These are phyloP conservation scores for Hsuehochloa calcarea DNA, from an alignment of 176 grass and related monocot species.

Conservation along the genomic window DNA sequence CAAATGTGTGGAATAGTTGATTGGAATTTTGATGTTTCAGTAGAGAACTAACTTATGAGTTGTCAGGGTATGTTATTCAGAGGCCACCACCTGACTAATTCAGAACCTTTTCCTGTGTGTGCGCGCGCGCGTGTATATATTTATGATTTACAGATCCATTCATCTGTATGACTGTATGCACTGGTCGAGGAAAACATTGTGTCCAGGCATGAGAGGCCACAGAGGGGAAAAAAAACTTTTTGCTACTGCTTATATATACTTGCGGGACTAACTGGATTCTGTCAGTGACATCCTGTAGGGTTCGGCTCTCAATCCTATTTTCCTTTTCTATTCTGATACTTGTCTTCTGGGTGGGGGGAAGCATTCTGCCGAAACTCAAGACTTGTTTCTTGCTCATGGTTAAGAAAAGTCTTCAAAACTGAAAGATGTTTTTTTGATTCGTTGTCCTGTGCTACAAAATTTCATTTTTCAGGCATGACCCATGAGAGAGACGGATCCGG, in stretches of 20 bases:
- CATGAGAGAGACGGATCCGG: not conserved
- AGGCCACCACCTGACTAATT: constrained; percentile 24
- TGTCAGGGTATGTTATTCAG: constrained; percentile 26
- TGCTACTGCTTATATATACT: no score
- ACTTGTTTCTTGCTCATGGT: no score
- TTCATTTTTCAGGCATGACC: not conserved
- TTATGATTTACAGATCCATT: not conserved
- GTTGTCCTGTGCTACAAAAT: not conserved
- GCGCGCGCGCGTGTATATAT: no score
- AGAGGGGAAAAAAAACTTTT: not conserved
- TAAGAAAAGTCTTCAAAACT: not conserved
- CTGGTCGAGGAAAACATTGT: not conserved
- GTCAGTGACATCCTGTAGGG: no score
- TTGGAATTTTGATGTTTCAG: not conserved
- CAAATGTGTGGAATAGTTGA: constrained; percentile 40
- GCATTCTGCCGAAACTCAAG: no score
- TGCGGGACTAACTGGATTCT: no score
- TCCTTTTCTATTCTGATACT: no score
- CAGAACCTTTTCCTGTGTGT: not conserved
- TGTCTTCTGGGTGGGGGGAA: no score
- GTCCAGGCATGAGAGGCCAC: no score
- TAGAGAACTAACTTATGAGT: constrained; percentile 5
- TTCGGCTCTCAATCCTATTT: no score
- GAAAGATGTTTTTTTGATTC: not conserved
- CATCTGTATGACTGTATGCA: not conserved